phyloP scores from a whole-genome alignment of 2,329 filamentous ascomycete genomes.

The Xylariales sp. region DNA sequence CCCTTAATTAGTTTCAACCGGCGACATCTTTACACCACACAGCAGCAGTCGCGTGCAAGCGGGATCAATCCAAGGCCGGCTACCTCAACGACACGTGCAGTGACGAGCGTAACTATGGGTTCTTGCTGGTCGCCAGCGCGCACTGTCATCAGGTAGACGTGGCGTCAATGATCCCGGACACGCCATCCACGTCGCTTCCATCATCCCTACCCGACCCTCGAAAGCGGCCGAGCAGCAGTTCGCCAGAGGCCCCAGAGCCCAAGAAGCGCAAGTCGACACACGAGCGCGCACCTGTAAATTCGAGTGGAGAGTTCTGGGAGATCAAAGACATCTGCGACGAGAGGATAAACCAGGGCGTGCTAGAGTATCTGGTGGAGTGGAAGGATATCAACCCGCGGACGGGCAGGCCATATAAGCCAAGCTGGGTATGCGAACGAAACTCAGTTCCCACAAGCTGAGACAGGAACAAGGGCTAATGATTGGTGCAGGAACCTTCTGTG shows the following conservation, averaged over 20 bases:
- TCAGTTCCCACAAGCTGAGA: background rate
- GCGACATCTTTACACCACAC: too few relatives aligned
- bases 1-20: too few relatives aligned
- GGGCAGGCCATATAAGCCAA: slow-evolving; percentile 40
- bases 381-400: slow-evolving; percentile 41
- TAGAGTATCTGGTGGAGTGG: slow-evolving; percentile 54
- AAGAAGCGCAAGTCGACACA: background rate
- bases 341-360: slow-evolving; percentile 15
- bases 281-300: background rate
- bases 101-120: too few relatives aligned
- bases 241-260: background rate
- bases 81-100: too few relatives aligned
- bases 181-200: too few relatives aligned
- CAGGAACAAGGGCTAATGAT: background rate
- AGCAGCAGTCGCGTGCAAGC: too few relatives aligned
- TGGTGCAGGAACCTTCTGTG: slow-evolving; percentile 7
- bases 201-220: too few relatives aligned
- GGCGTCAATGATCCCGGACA: too few relatives aligned
- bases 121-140: too few relatives aligned
- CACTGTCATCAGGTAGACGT: too few relatives aligned
- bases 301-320: background rate
- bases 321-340: background rate
- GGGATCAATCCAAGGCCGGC: too few relatives aligned
- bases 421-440: slow-evolving; percentile 40
- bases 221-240: too few relatives aligned